Evolutionary conservation across 345 rosid species (phyloP).

Genomic region (Combretum micranthum): DNA sequence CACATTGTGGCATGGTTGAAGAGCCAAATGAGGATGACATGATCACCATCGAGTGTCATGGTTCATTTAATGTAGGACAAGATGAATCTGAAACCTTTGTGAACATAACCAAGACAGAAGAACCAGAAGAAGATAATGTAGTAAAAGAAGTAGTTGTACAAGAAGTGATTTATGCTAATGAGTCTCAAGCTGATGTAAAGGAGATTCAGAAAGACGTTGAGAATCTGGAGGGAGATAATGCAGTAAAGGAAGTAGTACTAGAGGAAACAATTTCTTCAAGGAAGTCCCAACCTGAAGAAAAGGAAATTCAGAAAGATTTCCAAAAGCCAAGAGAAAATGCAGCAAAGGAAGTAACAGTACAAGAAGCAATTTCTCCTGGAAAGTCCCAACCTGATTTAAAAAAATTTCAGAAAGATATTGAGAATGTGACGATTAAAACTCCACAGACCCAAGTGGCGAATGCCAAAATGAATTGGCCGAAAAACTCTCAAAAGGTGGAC

Average conservation of each 20-base stretch:
- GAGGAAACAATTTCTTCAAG: slow-evolving; percentile 11
- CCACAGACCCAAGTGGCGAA: slow-evolving; percentile 22
- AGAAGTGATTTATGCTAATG: slow-evolving; percentile 12
- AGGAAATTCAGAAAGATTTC: not conserved
- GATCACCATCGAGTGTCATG: slow-evolving; percentile 27
- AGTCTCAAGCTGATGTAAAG: slow-evolving; percentile 14
- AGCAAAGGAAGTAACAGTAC: slow-evolving; percentile 12
- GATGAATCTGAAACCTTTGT: too few species aligned
- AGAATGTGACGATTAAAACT: slow-evolving; percentile 18
- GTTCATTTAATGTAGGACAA: slow-evolving; percentile 19
- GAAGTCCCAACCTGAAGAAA: slow-evolving; percentile 13
- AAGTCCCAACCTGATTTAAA: slow-evolving; percentile 15
- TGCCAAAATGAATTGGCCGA: slow-evolving; percentile 22
- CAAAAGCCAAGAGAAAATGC: slow-evolving; percentile 8
- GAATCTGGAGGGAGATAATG: slow-evolving; percentile 15
- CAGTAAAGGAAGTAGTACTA: slow-evolving; percentile 16
- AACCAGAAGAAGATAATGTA: slow-evolving; percentile 17
- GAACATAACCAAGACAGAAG: slow-evolving; percentile 17
- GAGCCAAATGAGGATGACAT: slow-evolving; percentile 30
- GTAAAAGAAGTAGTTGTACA: slow-evolving; percentile 18
- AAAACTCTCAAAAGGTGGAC: slow-evolving; percentile 45
- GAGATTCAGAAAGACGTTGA: slow-evolving; percentile 2
- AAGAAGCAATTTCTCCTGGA: slow-evolving; percentile 11
- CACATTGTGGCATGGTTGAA: slow-evolving; percentile 8
- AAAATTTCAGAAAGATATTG: slow-evolving; percentile 20